A percentile compares a stretch with the other conserved stretches of the same genome.
Conservation (phyloP, 2,329 filamentous ascomycete genomes). For the Calycina marina region DNA sequence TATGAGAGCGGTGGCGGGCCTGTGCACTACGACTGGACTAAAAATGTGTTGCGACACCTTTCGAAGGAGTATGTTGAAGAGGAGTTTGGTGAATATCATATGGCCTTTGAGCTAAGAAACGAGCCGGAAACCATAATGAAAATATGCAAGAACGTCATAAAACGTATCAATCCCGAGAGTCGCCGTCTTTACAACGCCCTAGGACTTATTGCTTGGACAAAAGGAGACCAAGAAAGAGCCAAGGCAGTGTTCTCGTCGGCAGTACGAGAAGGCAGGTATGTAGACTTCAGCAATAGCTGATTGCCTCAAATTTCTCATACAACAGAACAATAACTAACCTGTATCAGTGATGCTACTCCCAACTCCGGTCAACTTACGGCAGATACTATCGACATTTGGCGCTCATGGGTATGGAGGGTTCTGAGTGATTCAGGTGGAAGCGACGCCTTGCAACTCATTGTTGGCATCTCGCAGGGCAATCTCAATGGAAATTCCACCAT, state of each 20-base stretch:
- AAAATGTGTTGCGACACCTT: constrained; percentile 42
- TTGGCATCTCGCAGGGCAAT: constrained; percentile 25
- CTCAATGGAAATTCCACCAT: too few relatives aligned
- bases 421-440: constrained; percentile 12
- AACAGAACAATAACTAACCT: too few relatives aligned
- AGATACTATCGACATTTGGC: constrained; percentile 21
- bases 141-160: constrained; percentile 59
- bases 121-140: constrained; percentile 46
- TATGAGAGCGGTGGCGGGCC: constrained; percentile 12
- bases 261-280: too few relatives aligned
- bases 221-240: constrained; percentile 41
- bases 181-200: constrained; percentile 66
- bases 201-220: constrained; percentile 52
- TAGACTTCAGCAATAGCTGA: too few relatives aligned
- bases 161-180: constrained; percentile 45
- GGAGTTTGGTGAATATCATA: constrained; percentile 49
- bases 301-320: too few relatives aligned
- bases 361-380: too few relatives aligned
- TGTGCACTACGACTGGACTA: constrained; percentile 28
- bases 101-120: constrained; percentile 50
- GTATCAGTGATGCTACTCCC: too few relatives aligned
- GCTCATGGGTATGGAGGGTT: constrained; percentile 17
- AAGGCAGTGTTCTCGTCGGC: constrained; percentile 53
- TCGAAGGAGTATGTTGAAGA: constrained; percentile 31
- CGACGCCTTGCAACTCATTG: constrained; percentile 25